These are phyloP conservation scores for Pseudopyrenochaeta lycopersici DNA, from an alignment of 2,329 filamentous ascomycete species.

Conservation along the genomic window DNA sequence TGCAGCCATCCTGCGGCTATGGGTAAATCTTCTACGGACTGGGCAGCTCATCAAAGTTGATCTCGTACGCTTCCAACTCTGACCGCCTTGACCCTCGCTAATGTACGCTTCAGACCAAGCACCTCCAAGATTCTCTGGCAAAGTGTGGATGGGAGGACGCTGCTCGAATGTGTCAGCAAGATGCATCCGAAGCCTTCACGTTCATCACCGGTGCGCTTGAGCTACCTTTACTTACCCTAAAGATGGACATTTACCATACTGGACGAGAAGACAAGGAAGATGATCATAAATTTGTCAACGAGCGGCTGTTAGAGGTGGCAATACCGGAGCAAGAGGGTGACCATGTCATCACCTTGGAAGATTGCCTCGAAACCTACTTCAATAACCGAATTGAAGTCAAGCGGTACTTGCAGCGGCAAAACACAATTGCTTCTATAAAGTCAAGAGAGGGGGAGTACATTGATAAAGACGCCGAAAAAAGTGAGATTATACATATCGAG, in stretches of 20 bases:
- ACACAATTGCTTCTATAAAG: slow-evolving; percentile 63
- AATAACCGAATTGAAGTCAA: slow-evolving; percentile 92
- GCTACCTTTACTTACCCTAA: slow-evolving; percentile 84
- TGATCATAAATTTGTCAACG: slow-evolving; percentile 94
- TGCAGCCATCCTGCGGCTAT: slow-evolving; percentile 80
- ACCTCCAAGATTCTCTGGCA: slow-evolving; percentile 82
- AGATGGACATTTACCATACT: slow-evolving; percentile 94
- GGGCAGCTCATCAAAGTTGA: slow-evolving; percentile 87
- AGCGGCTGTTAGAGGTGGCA: slow-evolving; percentile 87
- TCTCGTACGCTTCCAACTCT: slow-evolving; percentile 66
- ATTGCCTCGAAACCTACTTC: slow-evolving; percentile 93
- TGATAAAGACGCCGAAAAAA: slow-evolving; percentile 46
- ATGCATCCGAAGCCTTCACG: slow-evolving; percentile 93
- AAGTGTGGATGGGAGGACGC: slow-evolving; percentile 92
- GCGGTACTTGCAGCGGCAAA: slow-evolving; percentile 72
- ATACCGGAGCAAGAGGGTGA: slow-evolving; percentile 78
- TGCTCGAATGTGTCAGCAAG: slow-evolving; percentile 80
- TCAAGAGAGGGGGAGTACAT: slow-evolving; percentile 35
- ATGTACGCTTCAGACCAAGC: slow-evolving; percentile 69
- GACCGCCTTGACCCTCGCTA: neutral
- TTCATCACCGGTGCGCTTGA: slow-evolving; percentile 93
- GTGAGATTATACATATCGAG: slow-evolving; percentile 54
- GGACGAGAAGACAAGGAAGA: slow-evolving; percentile 83
- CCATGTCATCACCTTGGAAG: slow-evolving; percentile 80
- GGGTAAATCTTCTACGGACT: slow-evolving; percentile 90